A percentile compares a stretch with the other conserved stretches of the same genome.
phyloP scores from a whole-genome alignment of 2,329 filamentous ascomycete genomes.

The Drechslerella coelobrocha region DNA sequence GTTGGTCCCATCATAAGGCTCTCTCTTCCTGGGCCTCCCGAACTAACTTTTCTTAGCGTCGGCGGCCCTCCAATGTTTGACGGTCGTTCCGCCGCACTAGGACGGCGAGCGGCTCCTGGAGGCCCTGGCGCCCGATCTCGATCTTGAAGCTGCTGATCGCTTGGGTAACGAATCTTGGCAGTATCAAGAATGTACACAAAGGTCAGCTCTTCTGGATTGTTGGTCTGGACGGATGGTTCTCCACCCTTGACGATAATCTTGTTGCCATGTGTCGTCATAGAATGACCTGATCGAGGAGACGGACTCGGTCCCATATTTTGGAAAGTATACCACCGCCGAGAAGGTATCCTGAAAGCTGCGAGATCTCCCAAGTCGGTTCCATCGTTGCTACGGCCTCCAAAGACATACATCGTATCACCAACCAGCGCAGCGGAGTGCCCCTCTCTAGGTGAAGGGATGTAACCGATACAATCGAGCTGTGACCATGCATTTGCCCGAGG shows the following conservation, averaged over 20 bases:
- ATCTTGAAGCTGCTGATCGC: slow-evolving; percentile 65
- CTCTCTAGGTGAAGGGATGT: slow-evolving; percentile 91
- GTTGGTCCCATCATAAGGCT: slow-evolving; percentile 45
- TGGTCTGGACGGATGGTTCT: slow-evolving; percentile 86
- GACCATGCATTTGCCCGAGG: slow-evolving; percentile 81
- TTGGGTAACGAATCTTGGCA: slow-evolving; percentile 93
- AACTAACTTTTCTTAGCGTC: slow-evolving; percentile 51
- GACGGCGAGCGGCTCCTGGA: slow-evolving; percentile 26
- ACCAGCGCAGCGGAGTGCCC: slow-evolving; percentile 93
- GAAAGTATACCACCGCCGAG: slow-evolving; percentile 96
- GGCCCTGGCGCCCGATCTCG: slow-evolving; percentile 29
- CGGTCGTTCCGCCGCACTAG: slow-evolving; percentile 56
- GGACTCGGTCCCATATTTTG: slow-evolving; percentile 99
- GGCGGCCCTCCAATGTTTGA: slow-evolving; percentile 53
- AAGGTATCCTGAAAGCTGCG: slow-evolving; percentile 81
- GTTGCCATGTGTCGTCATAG: slow-evolving; percentile 94
- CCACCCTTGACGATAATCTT: slow-evolving; percentile 90
- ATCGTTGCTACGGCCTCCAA: slow-evolving; percentile 93
- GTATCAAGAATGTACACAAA: slow-evolving; percentile 93
- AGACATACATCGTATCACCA: slow-evolving; percentile 98
- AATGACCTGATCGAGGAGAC: slow-evolving; percentile 90
- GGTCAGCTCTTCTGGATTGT: slow-evolving; percentile 81
- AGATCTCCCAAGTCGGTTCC: slow-evolving; percentile 91
- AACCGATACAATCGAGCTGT: slow-evolving; percentile 93
- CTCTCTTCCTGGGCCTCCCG: slow-evolving; percentile 47